Conservation (phyloP, 1,139 yeast genomes). For the Candida sanyaensis region DNA sequence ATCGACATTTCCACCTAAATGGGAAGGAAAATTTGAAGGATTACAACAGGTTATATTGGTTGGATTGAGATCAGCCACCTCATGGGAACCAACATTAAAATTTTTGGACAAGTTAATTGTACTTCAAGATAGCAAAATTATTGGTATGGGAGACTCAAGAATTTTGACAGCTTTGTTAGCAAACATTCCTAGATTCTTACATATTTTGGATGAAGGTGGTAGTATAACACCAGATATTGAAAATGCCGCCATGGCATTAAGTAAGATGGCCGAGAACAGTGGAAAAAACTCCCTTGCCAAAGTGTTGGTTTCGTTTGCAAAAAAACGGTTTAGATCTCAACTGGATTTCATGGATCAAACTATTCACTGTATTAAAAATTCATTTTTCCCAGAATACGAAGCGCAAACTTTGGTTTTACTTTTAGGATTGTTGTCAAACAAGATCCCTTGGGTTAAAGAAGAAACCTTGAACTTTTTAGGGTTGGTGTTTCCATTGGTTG, state of each 20-base stretch:
- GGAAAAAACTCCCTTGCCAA: constrained; percentile 66
- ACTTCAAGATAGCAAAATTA: constrained; percentile 71
- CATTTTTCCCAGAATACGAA: constrained; percentile 75
- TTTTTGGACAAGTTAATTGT: constrained; percentile 72
- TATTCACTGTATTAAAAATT: constrained; percentile 62
- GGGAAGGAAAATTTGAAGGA: constrained; percentile 96
- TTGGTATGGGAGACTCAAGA: constrained; percentile 73
- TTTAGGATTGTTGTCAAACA: constrained; percentile 77
- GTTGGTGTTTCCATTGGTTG: constrained; percentile 73
- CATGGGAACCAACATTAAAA: constrained; percentile 77
- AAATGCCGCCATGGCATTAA: constrained; percentile 59
- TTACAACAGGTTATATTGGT: constrained; percentile 74
- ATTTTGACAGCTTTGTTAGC: constrained; percentile 72
- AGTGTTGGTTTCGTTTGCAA: constrained; percentile 74
- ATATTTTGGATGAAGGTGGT: constrained; percentile 62
- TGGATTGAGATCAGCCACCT: constrained; percentile 79
- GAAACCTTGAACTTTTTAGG: constrained; percentile 80
- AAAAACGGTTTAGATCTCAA: constrained; percentile 80
- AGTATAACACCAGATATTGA: constrained; percentile 53
- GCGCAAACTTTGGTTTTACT: constrained; percentile 75
- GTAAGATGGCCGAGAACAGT: constrained; percentile 59
- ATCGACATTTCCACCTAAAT: constrained; percentile 87
- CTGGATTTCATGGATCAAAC: constrained; percentile 86
- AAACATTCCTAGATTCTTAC: constrained; percentile 80
- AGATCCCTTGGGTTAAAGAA: constrained; percentile 71